phyloP scores from a whole-genome alignment of 306 rosid genomes.

The Begonia peltatifolia region DNA sequence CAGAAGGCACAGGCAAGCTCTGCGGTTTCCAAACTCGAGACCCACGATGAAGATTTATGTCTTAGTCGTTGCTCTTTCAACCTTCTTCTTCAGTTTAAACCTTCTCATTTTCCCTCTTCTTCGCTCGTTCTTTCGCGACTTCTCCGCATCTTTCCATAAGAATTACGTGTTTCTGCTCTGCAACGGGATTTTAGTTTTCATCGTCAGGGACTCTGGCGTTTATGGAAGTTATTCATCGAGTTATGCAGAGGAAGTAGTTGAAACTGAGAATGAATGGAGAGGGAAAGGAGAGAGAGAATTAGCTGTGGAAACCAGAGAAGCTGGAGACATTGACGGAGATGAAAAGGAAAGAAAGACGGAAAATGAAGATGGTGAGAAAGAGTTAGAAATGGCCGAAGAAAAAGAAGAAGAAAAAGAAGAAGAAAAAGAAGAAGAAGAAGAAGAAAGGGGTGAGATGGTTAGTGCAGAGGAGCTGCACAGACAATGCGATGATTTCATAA shows the following conservation, averaged over 20 bases:
- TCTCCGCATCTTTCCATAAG: conserved; percentile 8
- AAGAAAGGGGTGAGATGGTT: not conserved
- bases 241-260: not conserved
- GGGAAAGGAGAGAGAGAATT: too few species aligned
- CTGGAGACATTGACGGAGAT: not conserved
- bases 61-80: not conserved
- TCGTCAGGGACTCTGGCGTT: not conserved
- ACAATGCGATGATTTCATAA: conserved; percentile 7
- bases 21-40: too few species aligned
- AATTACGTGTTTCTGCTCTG: conserved; percentile 5
- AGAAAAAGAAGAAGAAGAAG: conserved; percentile 3
- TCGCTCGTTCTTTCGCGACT: conserved; percentile 1
- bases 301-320: not conserved
- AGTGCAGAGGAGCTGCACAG: conserved; percentile 8
- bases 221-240: not conserved
- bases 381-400: not conserved
- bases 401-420: not conserved
- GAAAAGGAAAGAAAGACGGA: not conserved
- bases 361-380: too few species aligned
- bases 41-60: too few species aligned
- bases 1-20: too few species aligned
- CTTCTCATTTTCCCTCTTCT: not conserved
- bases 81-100: not conserved
- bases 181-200: conserved; percentile 6
- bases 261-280: not conserved